Evolutionary conservation across 2,329 filamentous ascomycete species (phyloP).

Genomic region (Alternaria longipes): DNA sequence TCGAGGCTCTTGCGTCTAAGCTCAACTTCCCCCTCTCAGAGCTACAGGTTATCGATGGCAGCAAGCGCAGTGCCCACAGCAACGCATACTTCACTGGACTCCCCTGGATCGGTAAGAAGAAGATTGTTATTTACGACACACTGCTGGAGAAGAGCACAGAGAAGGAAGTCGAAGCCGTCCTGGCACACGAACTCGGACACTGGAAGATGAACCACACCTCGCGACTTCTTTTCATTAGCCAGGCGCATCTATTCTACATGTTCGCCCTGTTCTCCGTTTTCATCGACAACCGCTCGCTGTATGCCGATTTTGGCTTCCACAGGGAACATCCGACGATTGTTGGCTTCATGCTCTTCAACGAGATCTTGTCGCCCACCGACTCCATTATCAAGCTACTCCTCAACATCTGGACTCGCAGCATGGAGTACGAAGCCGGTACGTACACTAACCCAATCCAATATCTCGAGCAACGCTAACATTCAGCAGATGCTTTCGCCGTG

Average conservation of each 20-base stretch:
- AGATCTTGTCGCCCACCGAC: conserved; percentile 94
- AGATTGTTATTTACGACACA: conserved; percentile 99
- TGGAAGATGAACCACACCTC: conserved; percentile 97
- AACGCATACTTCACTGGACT: conserved; percentile 97
- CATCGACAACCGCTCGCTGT: conserved; percentile 92
- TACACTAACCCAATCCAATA: background rate
- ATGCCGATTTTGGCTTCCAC: conserved; percentile 88
- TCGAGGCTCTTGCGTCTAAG: conserved; percentile 82
- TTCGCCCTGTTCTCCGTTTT: conserved; percentile 97
- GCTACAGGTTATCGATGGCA: conserved; percentile 93
- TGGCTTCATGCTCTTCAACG: conserved; percentile 96
- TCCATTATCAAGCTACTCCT: conserved; percentile 93
- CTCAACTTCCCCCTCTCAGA: conserved; percentile 93
- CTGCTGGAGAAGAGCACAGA: conserved; percentile 93
- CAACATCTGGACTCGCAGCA: conserved; percentile 93
- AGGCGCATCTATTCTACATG: conserved; percentile 95
- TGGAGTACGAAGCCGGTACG: conserved; percentile 90
- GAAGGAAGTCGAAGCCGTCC: conserved; percentile 91
- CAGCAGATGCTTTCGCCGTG: conserved; percentile 80
- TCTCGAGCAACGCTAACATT: conserved; percentile 27
- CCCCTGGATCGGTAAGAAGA: conserved; percentile 90
- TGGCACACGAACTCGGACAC: conserved; percentile 95
- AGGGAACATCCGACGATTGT: conserved; percentile 89
- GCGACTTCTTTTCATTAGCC: conserved; percentile 79
- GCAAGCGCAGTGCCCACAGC: conserved; percentile 86